A percentile compares a stretch with the other conserved stretches of the same genome.
These are phyloP conservation scores for Nemania serpens DNA, from an alignment of 2,329 filamentous ascomycete genomes.

Conservation along the genomic window DNA sequence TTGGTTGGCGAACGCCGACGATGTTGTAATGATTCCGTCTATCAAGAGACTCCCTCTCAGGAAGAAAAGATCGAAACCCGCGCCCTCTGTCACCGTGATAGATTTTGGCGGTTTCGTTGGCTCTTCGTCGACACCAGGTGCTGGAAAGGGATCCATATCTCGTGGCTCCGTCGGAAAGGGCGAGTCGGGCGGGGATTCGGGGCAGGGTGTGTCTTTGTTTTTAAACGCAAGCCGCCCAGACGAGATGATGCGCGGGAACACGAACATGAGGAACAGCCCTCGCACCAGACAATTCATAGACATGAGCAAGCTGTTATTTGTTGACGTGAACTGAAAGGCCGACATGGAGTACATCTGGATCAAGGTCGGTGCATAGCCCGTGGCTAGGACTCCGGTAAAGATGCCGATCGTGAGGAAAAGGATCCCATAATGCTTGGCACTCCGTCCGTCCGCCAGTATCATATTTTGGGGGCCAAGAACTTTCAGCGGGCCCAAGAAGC, in stretches of 20 bases:
- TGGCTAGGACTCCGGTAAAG: conserved; percentile 33
- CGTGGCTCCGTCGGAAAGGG: conserved; percentile 28
- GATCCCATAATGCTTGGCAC: conserved; percentile 29
- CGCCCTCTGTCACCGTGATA: conserved; percentile 27
- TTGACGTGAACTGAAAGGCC: conserved; percentile 30
- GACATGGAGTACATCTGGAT: conserved; percentile 37
- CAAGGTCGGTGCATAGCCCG: conserved; percentile 33
- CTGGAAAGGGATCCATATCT: conserved; percentile 29
- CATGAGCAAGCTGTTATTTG: conserved; percentile 33
- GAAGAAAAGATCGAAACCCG: conserved; percentile 35
- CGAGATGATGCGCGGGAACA: conserved; percentile 36
- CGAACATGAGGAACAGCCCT: conserved; percentile 36
- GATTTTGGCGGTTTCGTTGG: conserved; percentile 28
- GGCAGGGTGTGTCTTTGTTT: neutral
- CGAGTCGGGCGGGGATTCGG: conserved; percentile 18
- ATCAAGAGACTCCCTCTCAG: conserved; percentile 33
- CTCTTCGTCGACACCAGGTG: conserved; percentile 26
- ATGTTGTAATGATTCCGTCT: conserved; percentile 32
- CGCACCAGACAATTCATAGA: conserved; percentile 28
- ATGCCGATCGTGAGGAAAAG: conserved; percentile 31
- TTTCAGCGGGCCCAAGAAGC: conserved; percentile 26
- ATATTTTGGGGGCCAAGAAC: conserved; percentile 31
- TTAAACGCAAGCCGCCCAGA: conserved; percentile 29
- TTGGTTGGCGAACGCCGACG: conserved; percentile 31
- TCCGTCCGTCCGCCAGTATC: conserved; percentile 26